Base-by-base conservation (phyloP, 176 grass and related monocot species). In the Hsuehochloa calcarea region DNA sequence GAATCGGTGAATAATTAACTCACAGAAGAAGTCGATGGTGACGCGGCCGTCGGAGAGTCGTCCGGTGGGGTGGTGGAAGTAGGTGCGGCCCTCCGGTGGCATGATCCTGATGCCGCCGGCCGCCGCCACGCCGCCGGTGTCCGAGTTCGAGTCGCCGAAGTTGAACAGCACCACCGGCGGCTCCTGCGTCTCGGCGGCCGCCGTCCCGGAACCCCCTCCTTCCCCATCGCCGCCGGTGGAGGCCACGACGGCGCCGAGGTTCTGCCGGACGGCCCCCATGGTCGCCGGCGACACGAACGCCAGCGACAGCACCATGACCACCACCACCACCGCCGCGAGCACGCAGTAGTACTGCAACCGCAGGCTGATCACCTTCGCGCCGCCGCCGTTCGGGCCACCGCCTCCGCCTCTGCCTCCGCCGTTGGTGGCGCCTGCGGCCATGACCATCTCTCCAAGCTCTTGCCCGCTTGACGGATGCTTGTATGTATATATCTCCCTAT, bases 71-170 rank as follows among this genome's bases (percentile, higher is more conserved):
- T 5, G 86, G 70, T 47, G 74, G 85, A 97, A 97, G 83, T 91
- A 88, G 58, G 54, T 59, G n/a, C 92, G 90, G 43, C 95, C 92
- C 67, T 93, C 92, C 20, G 89, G 89, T 22, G 78, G 85, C 77
- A 74, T 75, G 44, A 95, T 82, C 26, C 77, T 66, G 34, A 86
- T 89, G 35, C 95, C 93, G 34, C 90, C 45, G 7, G 75, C 92
- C 10, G 92, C 92, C 64, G 93, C 82, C 82, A 94, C 89, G 49
- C 89, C 90, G 1, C 95, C 95, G 2, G 95, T 97, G 82, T 97
- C 95, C 0, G 95, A 97, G 78, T 97, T 97, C 13, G 95, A 97
- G 85, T 97, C 95, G 45, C 95, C 95, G 64, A 97, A 97, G 80
- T 94, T 97, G 90, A 97, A 97, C 56, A 97, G 65, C 71, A 92